phyloP scores from a whole-genome alignment of 768 basidiomycete species.

The Pholiota microspora region DNA sequence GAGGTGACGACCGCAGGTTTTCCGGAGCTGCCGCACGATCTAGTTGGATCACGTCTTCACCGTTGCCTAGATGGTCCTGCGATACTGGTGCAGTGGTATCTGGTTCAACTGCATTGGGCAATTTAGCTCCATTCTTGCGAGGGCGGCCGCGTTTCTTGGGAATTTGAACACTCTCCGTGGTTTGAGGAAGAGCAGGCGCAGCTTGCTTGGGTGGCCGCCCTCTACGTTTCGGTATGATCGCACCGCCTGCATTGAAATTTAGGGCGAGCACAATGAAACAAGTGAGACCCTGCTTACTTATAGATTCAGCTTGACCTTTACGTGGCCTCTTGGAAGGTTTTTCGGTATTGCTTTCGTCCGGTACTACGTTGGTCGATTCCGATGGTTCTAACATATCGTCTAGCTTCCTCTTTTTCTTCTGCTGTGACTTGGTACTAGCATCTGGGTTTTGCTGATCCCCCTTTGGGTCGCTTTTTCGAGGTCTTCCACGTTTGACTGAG shows the following conservation, averaged over 20 bases:
- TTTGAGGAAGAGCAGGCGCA: background rate
- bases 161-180: background rate
- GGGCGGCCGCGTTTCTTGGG: background rate
- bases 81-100: too few species aligned
- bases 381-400: background rate
- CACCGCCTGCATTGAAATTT: background rate
- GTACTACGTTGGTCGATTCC: background rate
- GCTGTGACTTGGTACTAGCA: background rate
- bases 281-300: background rate
- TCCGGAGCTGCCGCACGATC: background rate
- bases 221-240: background rate
- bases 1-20: background rate
- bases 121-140: background rate
- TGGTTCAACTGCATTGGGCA: background rate
- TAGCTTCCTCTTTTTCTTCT: conserved; percentile 17
- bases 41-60: background rate
- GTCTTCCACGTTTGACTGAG: conserved; percentile 55
- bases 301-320: background rate
- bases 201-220: background rate
- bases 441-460: conserved; percentile 11
- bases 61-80: background rate
- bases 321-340: background rate
- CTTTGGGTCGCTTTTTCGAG: conserved; percentile 34
- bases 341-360: background rate
- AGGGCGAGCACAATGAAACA: background rate